Evolutionary conservation across 768 basidiomycete species (phyloP), one percentile per base, ranked within the genome.

Genomic region (Melanogaster broomeanus): DNA sequence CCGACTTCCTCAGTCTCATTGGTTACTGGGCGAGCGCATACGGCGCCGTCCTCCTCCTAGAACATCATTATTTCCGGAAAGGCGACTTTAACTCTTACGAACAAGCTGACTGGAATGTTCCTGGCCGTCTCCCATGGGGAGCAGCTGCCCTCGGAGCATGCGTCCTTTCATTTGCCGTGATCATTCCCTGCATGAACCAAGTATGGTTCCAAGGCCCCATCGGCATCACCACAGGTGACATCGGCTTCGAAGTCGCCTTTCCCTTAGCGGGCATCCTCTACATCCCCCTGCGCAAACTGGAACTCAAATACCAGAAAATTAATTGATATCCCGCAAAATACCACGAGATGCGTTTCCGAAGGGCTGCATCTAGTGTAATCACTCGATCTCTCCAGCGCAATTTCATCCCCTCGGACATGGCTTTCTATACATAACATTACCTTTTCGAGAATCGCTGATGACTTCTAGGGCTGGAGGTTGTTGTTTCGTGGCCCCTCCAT

Each of bases 121-220:
- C 80, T 6, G 61, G 59, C 12, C 66, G 67, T 24, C 75, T 92
- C 4, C 88, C 89, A 0, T 71, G 75, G 13, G 90, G 89, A 2
- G 58, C 77, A 19, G 83, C 89, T 4, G 88, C 87, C 3, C 56
- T 87, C 6, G 49, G 73, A 0, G 76, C 88, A 0, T 74, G 75
- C 43, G 49, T 73, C 0, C 71, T 79, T 12, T 73, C 82, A 3
- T 82, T 83, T 48, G 80, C 70, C 7, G 72, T 88, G 19, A 69
- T 84, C 21, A 70, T 90, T 6, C 82, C 85, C 6, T 81, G 74
- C 44, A 91, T 91, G 82, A 71, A 79, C 51, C 87, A 92, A 60
- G 79, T 73, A 13, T 90, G 83, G 81, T 90, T 81, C 61, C 67
- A 71, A 3, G 89, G 89, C 1, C 88, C 87, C 0, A 82, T 90